Evolutionary conservation across 1,139 yeast species (phyloP), one percentile per base, ranked within the genome.

Genomic region (Kodamaea arcana): DNA sequence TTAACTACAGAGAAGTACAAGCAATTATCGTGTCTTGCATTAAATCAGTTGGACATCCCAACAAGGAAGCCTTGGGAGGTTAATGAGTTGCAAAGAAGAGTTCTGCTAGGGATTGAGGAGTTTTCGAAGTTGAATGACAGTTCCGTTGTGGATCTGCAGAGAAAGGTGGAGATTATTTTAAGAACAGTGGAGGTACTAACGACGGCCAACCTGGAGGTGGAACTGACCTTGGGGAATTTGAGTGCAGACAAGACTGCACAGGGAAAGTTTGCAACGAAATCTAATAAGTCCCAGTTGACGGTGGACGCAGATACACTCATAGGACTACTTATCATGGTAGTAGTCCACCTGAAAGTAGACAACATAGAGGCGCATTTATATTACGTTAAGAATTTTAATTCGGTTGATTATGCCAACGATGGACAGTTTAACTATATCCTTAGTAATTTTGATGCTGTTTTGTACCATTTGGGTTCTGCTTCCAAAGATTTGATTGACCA

Each of bases 291-390:
- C 10, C 49, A 49, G 8, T 42, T 62, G 13, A 51, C 65, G 1
- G 66, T 87, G 10, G 92, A 83, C 55, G 97, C 97, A 0, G 97
- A 90, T 51, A 78, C 85, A 0, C 62, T 90, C 25, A 74, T 90
- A 4, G 82, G 90, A 1, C 61, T 88, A 33, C 60, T 90, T 40
- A 72, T 87, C 4, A 65, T 87, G 60, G 88, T 86, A 1, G 70
- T 88, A 1, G 70, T 81, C 8, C 78, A 84, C 36, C 70, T 94
- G 0, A 70, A 70, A 33, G 69, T 83, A 2, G 68, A 66, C 7
- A 61, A 80, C 47, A 52, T 86, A 15, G 82, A 77, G 46, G 74
- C 78, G 2, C 92, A 84, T 46, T 51, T 88, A 7, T 69, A 64
- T 34, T 86, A 85, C 51, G 68, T 87, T 32, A 77, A 78, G 41